Percentiles rank a stretch among this genome's conserved stretches.
Evolutionary conservation across 148 eudicot species (phyloP).

Genomic region (Vaccinium darrowii): DNA sequence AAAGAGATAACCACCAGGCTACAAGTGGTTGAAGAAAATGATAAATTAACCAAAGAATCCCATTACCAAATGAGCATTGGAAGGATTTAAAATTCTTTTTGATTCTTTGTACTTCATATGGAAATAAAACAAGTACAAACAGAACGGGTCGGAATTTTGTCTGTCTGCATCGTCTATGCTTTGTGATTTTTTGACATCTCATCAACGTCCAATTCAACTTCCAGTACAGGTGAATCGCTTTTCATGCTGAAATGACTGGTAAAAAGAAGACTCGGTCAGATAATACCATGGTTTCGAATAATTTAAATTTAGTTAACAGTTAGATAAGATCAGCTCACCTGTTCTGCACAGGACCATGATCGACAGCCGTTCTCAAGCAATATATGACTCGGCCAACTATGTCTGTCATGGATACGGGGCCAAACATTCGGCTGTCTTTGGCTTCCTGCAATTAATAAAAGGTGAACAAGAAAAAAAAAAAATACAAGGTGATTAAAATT

Average conservation of each 20-base stretch:
- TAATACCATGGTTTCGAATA: not conserved
- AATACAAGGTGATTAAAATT: not conserved
- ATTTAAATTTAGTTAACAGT: not conserved
- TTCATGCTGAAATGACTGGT: constrained; percentile 40
- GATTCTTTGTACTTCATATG: constrained; percentile 7
- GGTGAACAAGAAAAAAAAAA: not conserved
- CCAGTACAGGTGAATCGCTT: constrained; percentile 66
- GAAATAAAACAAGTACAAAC: constrained; percentile 10
- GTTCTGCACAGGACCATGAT: constrained; percentile 91
- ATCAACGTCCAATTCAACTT: constrained; percentile 87
- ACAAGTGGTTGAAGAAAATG: not conserved
- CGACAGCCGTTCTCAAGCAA: constrained; percentile 75
- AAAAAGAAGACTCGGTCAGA: not conserved
- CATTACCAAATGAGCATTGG: not conserved
- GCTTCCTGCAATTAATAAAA: constrained; percentile 60
- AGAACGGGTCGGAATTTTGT: not conserved
- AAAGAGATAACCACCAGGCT: too few relatives aligned
- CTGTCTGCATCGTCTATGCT: constrained; percentile 22
- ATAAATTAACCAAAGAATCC: not conserved
- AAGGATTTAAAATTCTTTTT: constrained; percentile 15
- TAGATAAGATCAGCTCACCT: constrained; percentile 47
- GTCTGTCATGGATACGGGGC: constrained; percentile 70
- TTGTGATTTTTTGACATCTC: constrained; percentile 88
- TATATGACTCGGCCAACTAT: constrained; percentile 86
- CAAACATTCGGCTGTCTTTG: constrained; percentile 78